A percentile compares a stretch with the other conserved stretches of the same genome.
These are phyloP conservation scores for Hordeum pubiflorum DNA, from an alignment of 202 grass and related monocot genomes.

Conservation along the genomic window DNA sequence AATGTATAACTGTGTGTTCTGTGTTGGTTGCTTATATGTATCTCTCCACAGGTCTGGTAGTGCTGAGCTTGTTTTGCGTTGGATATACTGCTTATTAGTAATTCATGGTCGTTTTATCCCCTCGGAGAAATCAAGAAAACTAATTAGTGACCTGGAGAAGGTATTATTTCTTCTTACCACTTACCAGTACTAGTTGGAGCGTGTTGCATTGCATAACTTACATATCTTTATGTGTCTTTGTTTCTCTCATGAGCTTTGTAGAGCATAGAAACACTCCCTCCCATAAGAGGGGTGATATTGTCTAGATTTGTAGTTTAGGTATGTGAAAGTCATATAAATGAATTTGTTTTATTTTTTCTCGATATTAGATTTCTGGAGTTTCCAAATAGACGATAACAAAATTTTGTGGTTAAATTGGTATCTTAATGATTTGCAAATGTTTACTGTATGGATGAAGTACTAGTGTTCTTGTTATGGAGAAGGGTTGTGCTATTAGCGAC, in stretches of 20 bases:
- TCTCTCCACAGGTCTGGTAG: slow-evolving; percentile 51
- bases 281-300: not conserved
- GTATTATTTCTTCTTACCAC: slow-evolving; percentile 31
- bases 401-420: not conserved
- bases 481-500: not conserved
- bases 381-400: not conserved
- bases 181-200: not conserved
- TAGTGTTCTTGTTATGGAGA: not conserved
- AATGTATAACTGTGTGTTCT: not conserved
- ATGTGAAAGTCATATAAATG: not conserved
- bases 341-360: not conserved
- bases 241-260: not conserved
- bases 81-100: slow-evolving; percentile 80
- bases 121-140: slow-evolving; percentile 46
- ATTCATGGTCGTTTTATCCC: slow-evolving; percentile 62
- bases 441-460: not conserved
- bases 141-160: slow-evolving; percentile 56
- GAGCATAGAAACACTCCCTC: not conserved
- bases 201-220: too few species aligned
- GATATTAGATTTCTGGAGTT: not conserved
- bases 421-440: not conserved
- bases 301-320: not conserved
- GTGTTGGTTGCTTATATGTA: slow-evolving; percentile 8
- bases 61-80: slow-evolving; percentile 56
- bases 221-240: not conserved